Base-by-base conservation (phyloP, 2,329 filamentous ascomycete species). In the Xylaria sp. region DNA sequence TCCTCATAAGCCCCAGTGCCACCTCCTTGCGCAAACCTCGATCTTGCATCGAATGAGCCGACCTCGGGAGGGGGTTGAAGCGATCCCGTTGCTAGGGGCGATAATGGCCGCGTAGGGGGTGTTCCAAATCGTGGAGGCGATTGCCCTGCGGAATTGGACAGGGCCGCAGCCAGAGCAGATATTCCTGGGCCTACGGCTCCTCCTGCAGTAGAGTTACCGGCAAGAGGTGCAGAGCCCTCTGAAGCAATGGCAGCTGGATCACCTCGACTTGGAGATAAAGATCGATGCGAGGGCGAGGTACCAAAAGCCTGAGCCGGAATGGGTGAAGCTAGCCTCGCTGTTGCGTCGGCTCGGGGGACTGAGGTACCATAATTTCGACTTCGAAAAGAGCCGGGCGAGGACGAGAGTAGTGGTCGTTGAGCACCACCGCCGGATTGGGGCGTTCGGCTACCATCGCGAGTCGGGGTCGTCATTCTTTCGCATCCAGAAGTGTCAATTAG, bases 141-240 rank as follows among this genome's bases (percentile, higher is more conserved):
- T 55, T 87, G 86, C 68, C 90, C 91, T 42, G 91, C 81, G 11
- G 90, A 92, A 73, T 91, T 89, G 67, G 92, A 92, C 69, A 97
- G 82, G n/a, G 93, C 95, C 29, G 92, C 92, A 39, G 95, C 94
- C 61, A 98, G 87, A 67, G 94, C 94, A 29, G 95, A 97, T 55
- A 94, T 88, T 27, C 93, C 93, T 6, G 93, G 94, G 0, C 93
- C 93, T 6, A 90, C 65, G 13, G 66, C 51, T n/a, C 63, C 87
- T 9, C 63, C 87, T 7, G 88, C 80, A 56, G 88, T 90, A 25
- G 87, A 86, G 70, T 83, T 87, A 66, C 87, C 90, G 9, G 90
- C 84, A 42, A 96, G 84, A 42, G 92, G 90, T 44, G 89, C 85
- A 64, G 88, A 79, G 60, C 78, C 81, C 22, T 82, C 83, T 39